Evolutionary conservation across 2,329 filamentous ascomycete genomes (phyloP), one percentile per base, ranked within the genome.

Genomic region (Venturia carpophila): DNA sequence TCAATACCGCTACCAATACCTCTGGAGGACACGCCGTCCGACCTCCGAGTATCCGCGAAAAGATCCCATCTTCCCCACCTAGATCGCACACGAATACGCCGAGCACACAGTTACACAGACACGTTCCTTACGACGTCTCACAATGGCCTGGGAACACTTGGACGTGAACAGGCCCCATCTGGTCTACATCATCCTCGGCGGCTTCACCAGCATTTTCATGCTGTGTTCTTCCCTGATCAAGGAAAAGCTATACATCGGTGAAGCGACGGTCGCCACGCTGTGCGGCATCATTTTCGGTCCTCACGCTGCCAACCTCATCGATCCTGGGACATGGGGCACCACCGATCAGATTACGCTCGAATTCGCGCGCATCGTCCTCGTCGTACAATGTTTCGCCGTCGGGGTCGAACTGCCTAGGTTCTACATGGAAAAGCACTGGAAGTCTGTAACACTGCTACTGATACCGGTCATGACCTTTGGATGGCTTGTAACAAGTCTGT

Each of bases 351-450:
- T 94, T 73, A 96, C 91, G 15, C 84, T 96, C 68, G 91, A 96
- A 73, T 92, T 94, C 79, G 92, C 91, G 56, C 87, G 92, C 69
- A 89, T 96, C 70, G 91, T 96, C 68, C 83, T 95, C 55, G 91
- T 95, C 68, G 90, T 96, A 41, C 92, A 96, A 79, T 95, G 91
- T 78, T 96, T 96, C 75, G 91, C 91, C 73, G 87, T 96, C 63
- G 91, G 91, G 63, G 91, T 96, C 78, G 91, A 96, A 78, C 79
- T 96, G 82, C 91, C 91, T 39, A 91, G 90, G 75, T 89, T 88
- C 68, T 99, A 99, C 79, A 99, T 99, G 94, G 94, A 97, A 74
- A 88, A 87, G 71, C 94, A 99, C 77, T 99, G 94, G 94, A 89
- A 84, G 72, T 97, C 93, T 0, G 94, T 99, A 68, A 80, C 89